Base-by-base conservation (phyloP, 768 basidiomycete genomes). In the Butyriboletus loyo region DNA sequence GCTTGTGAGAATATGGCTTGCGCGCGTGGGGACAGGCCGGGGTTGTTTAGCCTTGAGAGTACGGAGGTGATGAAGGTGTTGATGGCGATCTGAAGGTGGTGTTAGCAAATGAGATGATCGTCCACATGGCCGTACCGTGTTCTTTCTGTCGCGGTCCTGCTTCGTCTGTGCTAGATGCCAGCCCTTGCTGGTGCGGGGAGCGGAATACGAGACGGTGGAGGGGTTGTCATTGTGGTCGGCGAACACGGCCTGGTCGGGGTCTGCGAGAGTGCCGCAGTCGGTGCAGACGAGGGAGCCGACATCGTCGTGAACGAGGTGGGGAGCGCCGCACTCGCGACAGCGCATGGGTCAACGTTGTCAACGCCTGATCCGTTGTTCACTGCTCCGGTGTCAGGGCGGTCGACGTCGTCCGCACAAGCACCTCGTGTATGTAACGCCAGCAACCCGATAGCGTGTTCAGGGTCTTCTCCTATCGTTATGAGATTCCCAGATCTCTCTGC, bases 1-100 rank as follows among this genome's bases (percentile, higher is more conserved):
- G 81, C 81, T 58, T 85, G 82, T 69, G 80, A 79, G 70, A 92
- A 92, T 25, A 92, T 69, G 50, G 75, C 75, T 53, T 77, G 78
- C 13, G 86, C 85, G 57, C 89, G 87, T 58, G 80, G 75, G 55
- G 83, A 75, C 61, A 84, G 72, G 65, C 83, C 84, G 59, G 83
- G 68, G 53, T 75, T 77, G 60, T 78, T 78, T 27, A 90, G 72
- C 59, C 80, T 82, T 44, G 74, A 70, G 51, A 85, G 76, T 34
- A 90, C 71, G 39, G 81, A 77, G 55, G 69, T 73, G 58, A 91
- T 85, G 69, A 83, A 86, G 38, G 76, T 74, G 44, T 77, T 74
- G 72, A 87, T 87, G 35, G 83, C 78, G 57, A 77, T 70, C 89
- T 91, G 63, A 34, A 32, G 37, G 51, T 50, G 41, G 50, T 49